Conservation (phyloP, 306 rosid genomes). For the Dryas alaskensis region DNA sequence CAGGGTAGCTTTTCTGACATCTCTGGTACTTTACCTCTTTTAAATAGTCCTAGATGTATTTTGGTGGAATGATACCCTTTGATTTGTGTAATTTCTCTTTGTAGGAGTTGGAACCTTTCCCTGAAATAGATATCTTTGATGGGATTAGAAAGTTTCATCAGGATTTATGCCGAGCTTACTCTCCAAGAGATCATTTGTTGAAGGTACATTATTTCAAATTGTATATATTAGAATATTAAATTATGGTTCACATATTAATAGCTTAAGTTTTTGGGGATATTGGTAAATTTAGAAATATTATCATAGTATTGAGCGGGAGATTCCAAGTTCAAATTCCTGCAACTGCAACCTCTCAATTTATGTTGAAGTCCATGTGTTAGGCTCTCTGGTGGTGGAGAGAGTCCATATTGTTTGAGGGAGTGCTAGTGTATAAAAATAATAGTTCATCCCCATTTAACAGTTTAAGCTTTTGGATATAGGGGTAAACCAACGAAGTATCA, state of each 20-base stretch:
- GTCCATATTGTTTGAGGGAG: neutral
- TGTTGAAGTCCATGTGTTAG: neutral
- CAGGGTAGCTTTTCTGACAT: constrained; percentile 49
- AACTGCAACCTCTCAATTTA: neutral
- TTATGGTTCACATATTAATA: neutral
- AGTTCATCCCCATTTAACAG: neutral
- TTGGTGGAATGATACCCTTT: constrained; percentile 13
- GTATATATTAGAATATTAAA: neutral
- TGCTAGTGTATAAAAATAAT: neutral
- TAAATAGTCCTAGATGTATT: neutral
- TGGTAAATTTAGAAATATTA: neutral
- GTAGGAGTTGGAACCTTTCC: constrained; percentile 88
- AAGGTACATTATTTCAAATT: constrained; percentile 41
- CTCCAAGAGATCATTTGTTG: constrained; percentile 69
- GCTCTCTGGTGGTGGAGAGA: neutral
- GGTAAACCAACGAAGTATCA: neutral
- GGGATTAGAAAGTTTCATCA: constrained; percentile 62
- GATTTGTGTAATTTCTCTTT: constrained; percentile 26
- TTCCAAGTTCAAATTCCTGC: neutral
- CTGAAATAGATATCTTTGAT: constrained; percentile 62
- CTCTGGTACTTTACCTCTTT: constrained; percentile 21
- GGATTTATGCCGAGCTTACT: constrained; percentile 66
- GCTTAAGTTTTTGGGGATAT: neutral
- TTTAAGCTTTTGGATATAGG: neutral
- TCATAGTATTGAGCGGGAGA: neutral